Evolutionary conservation across 306 rosid species (phyloP).

Genomic region (Parietaria judaica): DNA sequence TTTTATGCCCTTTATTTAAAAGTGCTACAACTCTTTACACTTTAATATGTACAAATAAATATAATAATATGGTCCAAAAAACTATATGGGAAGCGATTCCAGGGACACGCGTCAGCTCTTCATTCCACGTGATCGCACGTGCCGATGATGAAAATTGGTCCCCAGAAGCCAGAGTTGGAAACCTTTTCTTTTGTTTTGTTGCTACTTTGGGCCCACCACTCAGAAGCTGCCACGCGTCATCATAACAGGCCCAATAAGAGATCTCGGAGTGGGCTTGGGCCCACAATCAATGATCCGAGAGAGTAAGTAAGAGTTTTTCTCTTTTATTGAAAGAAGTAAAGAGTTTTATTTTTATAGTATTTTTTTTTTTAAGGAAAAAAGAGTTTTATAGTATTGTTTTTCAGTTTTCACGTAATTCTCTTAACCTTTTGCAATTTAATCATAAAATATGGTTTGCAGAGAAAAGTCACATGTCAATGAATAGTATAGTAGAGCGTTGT

Average conservation of each 20-base stretch:
- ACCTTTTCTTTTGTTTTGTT: constrained; percentile 17
- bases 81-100: neutral
- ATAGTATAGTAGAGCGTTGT: neutral
- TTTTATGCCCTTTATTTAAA: too few species aligned
- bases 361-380: too few species aligned
- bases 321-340: too few species aligned
- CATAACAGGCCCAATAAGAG: neutral
- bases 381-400: too few species aligned
- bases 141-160: constrained; percentile 12
- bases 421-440: too few species aligned
- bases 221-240: constrained; percentile 4
- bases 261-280: neutral
- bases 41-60: too few species aligned
- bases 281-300: constrained; percentile 12
- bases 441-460: neutral
- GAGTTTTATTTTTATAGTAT: too few species aligned
- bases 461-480: too few species aligned
- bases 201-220: constrained; percentile 9
- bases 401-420: too few species aligned
- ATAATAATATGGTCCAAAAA: too few species aligned
- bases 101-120: constrained; percentile 8
- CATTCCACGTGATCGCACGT: constrained; percentile 27
- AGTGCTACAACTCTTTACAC: too few species aligned
- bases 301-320: too few species aligned
- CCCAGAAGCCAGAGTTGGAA: constrained; percentile 8